Evolutionary conservation across 305 asterid species (phyloP).

Genomic region (Plantago rigida): DNA sequence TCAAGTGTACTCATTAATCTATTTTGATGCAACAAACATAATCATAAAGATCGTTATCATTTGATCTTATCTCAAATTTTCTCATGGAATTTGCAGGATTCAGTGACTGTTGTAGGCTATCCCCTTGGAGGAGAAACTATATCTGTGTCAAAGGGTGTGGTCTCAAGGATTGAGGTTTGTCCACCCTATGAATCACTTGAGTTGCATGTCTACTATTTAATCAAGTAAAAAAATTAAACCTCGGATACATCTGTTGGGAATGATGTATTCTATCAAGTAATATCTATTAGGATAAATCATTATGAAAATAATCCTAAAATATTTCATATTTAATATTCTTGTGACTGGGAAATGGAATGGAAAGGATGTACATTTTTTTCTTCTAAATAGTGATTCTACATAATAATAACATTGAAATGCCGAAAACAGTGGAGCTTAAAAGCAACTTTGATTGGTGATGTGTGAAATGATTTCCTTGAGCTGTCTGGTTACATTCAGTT

Average conservation of each 20-base stretch:
- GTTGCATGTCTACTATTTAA: background rate
- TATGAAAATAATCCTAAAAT: no score
- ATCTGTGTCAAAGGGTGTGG: slow-evolving; percentile 64
- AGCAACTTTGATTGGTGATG: no score
- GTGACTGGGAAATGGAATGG: background rate
- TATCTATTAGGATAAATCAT: no score
- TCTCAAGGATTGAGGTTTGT: slow-evolving; percentile 59
- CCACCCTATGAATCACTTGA: slow-evolving; percentile 5
- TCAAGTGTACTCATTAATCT: background rate
- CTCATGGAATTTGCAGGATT: slow-evolving; percentile 36
- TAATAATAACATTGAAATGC: no score
- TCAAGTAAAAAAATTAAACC: background rate
- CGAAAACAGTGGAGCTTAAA: no score
- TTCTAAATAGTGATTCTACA: no score
- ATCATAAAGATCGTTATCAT: background rate
- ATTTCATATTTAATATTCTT: no score
- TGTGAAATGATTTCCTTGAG: no score
- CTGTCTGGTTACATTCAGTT: no score
- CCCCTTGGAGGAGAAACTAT: slow-evolving; percentile 69
- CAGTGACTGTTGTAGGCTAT: slow-evolving; percentile 63
- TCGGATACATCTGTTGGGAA: background rate
- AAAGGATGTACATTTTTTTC: no score
- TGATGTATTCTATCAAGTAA: background rate
- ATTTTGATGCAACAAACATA: slow-evolving; percentile 3
- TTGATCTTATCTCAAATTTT: background rate